Evolutionary conservation across 345 rosid genomes (phyloP).

Genomic region (Melaleuca quinquenervia): DNA sequence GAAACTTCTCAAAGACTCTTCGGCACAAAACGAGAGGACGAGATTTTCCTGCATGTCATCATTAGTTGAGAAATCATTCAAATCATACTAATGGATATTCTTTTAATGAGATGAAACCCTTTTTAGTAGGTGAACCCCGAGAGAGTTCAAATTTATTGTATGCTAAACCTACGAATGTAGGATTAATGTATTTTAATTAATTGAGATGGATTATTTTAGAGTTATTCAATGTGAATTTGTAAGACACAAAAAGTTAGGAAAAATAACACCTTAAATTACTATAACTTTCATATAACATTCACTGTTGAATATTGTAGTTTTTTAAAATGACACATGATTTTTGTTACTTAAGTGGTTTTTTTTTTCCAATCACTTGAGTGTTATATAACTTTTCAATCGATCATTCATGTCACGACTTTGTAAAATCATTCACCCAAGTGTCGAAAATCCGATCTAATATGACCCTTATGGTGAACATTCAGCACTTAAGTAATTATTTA

Average conservation of each 20-base stretch:
- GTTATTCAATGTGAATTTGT: fast-evolving
- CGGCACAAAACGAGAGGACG: background rate
- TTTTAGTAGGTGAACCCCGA: background rate
- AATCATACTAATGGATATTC: background rate
- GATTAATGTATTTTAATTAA: background rate
- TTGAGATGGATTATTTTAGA: background rate
- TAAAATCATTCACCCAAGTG: too few species aligned
- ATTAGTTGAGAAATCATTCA: background rate
- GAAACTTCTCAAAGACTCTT: background rate
- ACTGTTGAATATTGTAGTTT: too few species aligned
- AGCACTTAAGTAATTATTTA: too few species aligned
- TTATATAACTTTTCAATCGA: too few species aligned
- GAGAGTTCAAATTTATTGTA: background rate
- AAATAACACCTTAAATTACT: too few species aligned
- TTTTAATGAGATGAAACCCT: background rate
- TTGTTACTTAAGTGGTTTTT: too few species aligned
- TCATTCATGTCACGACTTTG: too few species aligned
- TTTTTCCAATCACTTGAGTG: too few species aligned
- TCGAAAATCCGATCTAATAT: too few species aligned
- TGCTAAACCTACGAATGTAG: background rate
- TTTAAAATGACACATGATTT: too few species aligned
- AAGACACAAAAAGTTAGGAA: background rate
- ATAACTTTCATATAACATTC: too few species aligned
- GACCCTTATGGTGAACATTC: too few species aligned
- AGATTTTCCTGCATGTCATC: background rate